phyloP scores from a whole-genome alignment of 2,329 filamentous ascomycete species.

The Arachnomyces sp. region DNA sequence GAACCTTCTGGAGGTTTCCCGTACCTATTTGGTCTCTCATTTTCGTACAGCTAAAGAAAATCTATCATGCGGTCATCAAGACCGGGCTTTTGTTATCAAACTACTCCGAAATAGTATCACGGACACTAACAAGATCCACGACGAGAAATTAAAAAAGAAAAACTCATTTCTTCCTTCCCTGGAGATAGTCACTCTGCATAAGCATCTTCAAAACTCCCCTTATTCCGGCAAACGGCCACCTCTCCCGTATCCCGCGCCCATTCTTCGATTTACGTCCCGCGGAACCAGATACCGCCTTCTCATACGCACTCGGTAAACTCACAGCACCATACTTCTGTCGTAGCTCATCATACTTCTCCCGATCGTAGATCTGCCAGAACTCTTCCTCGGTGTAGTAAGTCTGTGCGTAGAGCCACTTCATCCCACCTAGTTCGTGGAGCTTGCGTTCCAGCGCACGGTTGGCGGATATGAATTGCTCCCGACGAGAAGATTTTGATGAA shows the following conservation, averaged over 20 bases:
- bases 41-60: too few species aligned
- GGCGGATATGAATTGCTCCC: slow-evolving; percentile 53
- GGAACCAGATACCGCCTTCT: slow-evolving; percentile 23
- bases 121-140: too few species aligned
- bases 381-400: slow-evolving; percentile 66
- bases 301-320: slow-evolving; percentile 28
- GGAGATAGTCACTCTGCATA: slow-evolving; percentile 3
- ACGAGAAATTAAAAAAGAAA: too few species aligned
- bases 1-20: too few species aligned
- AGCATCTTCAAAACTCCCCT: slow-evolving; percentile 4
- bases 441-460: slow-evolving; percentile 67
- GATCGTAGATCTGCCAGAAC: slow-evolving; percentile 38
- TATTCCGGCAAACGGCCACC: slow-evolving; percentile 2
- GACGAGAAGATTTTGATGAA: slow-evolving; percentile 52
- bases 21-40: too few species aligned
- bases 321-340: slow-evolving; percentile 32
- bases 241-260: not conserved
- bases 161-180: not conserved
- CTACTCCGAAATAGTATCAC: too few species aligned
- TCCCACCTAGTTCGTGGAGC: slow-evolving; percentile 61
- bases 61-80: too few species aligned
- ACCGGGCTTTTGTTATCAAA: too few species aligned
- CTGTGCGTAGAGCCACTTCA: slow-evolving; percentile 84
- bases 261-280: slow-evolving; percentile 1
- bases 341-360: slow-evolving; percentile 29